Conservation (phyloP, 306 rosid species). For the Rosa lucieae region DNA sequence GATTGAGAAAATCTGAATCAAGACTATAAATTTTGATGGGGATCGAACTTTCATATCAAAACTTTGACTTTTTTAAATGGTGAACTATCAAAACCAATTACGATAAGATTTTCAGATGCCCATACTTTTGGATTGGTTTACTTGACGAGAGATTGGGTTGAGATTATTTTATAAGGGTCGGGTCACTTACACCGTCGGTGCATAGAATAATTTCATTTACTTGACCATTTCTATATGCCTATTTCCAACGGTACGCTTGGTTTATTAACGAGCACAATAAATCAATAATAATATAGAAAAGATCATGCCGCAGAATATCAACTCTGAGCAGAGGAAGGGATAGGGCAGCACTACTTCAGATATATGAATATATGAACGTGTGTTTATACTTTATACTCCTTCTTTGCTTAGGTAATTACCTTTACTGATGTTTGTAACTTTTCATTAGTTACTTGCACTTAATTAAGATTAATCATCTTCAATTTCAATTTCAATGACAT, state of each 20-base stretch:
- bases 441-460: not conserved
- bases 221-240: constrained; percentile 12
- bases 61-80: constrained; percentile 18
- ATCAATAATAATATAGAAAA: too few relatives aligned
- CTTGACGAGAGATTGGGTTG: not conserved
- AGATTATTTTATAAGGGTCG: too few relatives aligned
- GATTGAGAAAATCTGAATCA: not conserved
- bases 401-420: not conserved
- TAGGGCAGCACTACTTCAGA: too few relatives aligned
- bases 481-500: not conserved
- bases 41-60: constrained; percentile 34
- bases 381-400: too few relatives aligned
- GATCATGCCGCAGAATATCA: not conserved
- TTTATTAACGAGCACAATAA: not conserved
- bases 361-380: too few relatives aligned
- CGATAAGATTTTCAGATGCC: constrained; percentile 14
- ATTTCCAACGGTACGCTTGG: constrained; percentile 2
- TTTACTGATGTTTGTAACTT: too few relatives aligned
- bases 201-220: not conserved
- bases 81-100: constrained; percentile 13
- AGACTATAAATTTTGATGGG: constrained; percentile 20
- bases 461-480: not conserved
- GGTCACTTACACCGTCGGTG: too few relatives aligned
- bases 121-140: constrained; percentile 7
- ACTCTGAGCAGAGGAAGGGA: not conserved